Percentiles rank a stretch among this genome's conserved stretches.
These are phyloP conservation scores for Colletotrichum liriopes DNA, from an alignment of 2,329 filamentous ascomycete genomes.

Conservation along the genomic window DNA sequence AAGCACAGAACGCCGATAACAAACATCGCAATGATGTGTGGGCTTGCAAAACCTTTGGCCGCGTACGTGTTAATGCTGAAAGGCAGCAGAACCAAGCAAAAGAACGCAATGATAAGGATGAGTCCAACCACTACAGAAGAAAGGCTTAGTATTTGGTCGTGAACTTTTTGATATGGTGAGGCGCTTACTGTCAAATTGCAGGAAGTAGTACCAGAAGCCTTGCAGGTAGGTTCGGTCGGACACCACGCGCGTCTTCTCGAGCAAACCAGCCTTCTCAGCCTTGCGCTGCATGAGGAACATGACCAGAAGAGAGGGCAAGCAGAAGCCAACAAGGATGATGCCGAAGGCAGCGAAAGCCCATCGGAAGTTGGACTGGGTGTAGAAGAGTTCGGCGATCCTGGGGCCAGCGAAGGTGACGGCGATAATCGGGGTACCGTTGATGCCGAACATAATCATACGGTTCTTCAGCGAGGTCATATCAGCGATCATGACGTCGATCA, in stretches of 20 bases:
- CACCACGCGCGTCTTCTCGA: constrained; percentile 31
- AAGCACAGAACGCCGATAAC: constrained; percentile 69
- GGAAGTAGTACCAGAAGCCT: constrained; percentile 37
- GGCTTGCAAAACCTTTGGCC: constrained; percentile 59
- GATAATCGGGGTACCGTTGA: constrained; percentile 61
- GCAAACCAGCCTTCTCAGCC: constrained; percentile 63
- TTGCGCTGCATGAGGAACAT: constrained; percentile 59
- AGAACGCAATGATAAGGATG: constrained; percentile 63
- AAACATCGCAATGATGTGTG: constrained; percentile 62
- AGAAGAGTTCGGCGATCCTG: constrained; percentile 58
- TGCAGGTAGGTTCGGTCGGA: constrained; percentile 33
- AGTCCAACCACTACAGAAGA: constrained; percentile 59
- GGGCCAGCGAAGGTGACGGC: constrained; percentile 62
- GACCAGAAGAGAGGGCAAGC: constrained; percentile 54
- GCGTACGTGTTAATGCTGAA: constrained; percentile 66
- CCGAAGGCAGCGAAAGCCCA: constrained; percentile 74
- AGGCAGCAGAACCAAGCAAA: constrained; percentile 70
- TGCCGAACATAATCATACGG: constrained; percentile 59
- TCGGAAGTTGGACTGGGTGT: constrained; percentile 56
- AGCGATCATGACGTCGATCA: constrained; percentile 59
- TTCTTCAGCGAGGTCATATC: constrained; percentile 62
- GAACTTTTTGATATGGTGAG: rapidly evolving
- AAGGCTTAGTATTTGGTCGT: not conserved
- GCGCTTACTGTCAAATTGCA: constrained; percentile 43
- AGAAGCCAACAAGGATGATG: constrained; percentile 71